A percentile compares a stretch with the other conserved stretches of the same genome.
phyloP scores from a whole-genome alignment of 306 rosid genomes.

The Mucuna pruriens region DNA sequence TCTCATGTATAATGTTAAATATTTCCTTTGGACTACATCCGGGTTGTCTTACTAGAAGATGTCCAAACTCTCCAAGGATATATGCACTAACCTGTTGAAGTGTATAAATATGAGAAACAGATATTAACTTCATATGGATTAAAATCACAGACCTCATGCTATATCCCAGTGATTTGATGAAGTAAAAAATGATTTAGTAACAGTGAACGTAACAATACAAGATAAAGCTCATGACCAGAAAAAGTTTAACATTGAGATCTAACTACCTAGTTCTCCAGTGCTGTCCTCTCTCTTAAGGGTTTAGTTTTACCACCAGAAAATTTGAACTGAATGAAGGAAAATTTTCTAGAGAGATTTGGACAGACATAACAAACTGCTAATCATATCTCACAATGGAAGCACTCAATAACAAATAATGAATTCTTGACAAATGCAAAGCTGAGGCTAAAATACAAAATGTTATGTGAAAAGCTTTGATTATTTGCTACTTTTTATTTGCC shows the following conservation, averaged over 20 bases:
- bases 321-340: too few relatives aligned
- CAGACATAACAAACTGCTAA: too few relatives aligned
- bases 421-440: too few relatives aligned
- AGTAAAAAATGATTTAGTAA: too few relatives aligned
- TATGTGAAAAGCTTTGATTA: too few relatives aligned
- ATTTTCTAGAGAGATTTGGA: too few relatives aligned
- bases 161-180: slow-evolving; percentile 16
- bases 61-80: slow-evolving; percentile 95
- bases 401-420: too few relatives aligned
- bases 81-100: slow-evolving; percentile 90
- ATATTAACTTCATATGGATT: neutral
- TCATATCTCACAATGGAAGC: too few relatives aligned
- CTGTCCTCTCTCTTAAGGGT: neutral
- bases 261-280: neutral
- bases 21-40: slow-evolving; percentile 79
- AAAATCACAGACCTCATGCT: slow-evolving; percentile 20
- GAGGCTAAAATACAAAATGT: too few relatives aligned
- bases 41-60: slow-evolving; percentile 90
- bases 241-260: neutral
- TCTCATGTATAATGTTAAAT: slow-evolving; percentile 68
- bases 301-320: too few relatives aligned
- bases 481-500: too few relatives aligned
- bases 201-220: too few relatives aligned
- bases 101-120: slow-evolving; percentile 25
- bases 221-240: slow-evolving; percentile 17